Percentiles rank a stretch among this genome's conserved stretches.
These are phyloP conservation scores for Mycena latifolia DNA, from an alignment of 768 basidiomycete species.

Conservation along the genomic window DNA sequence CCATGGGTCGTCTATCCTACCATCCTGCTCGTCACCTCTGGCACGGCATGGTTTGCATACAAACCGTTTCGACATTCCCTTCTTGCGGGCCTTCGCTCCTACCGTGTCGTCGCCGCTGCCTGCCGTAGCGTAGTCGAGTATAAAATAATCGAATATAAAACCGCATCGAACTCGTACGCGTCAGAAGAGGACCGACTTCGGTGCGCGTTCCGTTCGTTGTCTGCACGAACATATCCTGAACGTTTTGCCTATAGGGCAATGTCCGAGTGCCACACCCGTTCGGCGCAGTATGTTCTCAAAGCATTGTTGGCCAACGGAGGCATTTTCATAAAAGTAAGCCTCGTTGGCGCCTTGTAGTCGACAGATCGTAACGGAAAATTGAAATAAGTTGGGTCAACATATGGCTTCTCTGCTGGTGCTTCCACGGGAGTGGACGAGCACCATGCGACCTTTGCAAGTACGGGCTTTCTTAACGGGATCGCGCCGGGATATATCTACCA, in stretches of 20 bases:
- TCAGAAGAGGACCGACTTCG: slow-evolving; percentile 61
- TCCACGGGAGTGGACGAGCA: slow-evolving; percentile 65
- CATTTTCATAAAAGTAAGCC: slow-evolving; percentile 44
- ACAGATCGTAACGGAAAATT: slow-evolving; percentile 6
- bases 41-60: slow-evolving; percentile 64
- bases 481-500: too few relatives aligned
- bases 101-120: slow-evolving; percentile 81
- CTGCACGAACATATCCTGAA: background rate
- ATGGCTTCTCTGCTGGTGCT: slow-evolving; percentile 73
- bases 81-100: slow-evolving; percentile 83
- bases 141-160: slow-evolving; percentile 63
- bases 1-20: slow-evolving; percentile 55
- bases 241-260: slow-evolving; percentile 53
- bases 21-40: slow-evolving; percentile 50
- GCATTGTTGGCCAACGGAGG: slow-evolving; percentile 94
- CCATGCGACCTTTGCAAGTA: slow-evolving; percentile 75
- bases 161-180: slow-evolving; percentile 53
- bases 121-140: slow-evolving; percentile 77
- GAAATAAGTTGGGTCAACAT: slow-evolving; percentile 90
- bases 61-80: slow-evolving; percentile 81
- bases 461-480: too few relatives aligned
- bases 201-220: background rate
- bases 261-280: slow-evolving; percentile 87
- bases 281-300: slow-evolving; percentile 78
- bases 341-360: background rate